Base-by-base conservation (phyloP, 169 alveolate species). In the Neospora caninum region DNA sequence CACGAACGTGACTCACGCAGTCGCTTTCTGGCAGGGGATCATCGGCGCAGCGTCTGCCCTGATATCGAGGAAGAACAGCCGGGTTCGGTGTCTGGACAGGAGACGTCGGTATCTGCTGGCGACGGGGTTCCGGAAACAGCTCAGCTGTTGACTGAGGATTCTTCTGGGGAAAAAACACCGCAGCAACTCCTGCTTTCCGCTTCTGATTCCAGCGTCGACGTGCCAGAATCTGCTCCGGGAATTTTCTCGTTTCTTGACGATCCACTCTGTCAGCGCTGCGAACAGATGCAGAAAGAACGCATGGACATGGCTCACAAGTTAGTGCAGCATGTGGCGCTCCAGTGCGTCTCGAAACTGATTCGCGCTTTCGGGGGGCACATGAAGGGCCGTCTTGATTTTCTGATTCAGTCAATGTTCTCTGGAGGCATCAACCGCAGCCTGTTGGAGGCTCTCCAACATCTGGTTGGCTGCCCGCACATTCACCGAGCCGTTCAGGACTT, bases 331-430 rank as follows among this genome's bases (percentile, higher is more conserved):
- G 86, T n/a, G 4, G 86, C 86, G 27, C 86, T 78, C 27, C 86
- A 36, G 39, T 78, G 86, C 86, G 86, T 78, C 29, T 78, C 86
- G n/a, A 78, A 78, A 78, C 86, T 78, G 49, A 78, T 78, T 38
- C 86, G 86, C 43, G 86, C 86, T 18, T 38, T 78, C 86, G 86
- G 86, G 31, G 45, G 86, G 20, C 39, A 38, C 49, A 78, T 78
- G 86, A n/a, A 78, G 42, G 45, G 86, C 39, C 86, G 86, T 16
- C 86, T 78, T 6, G 86, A 78, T n/a, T 78, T 13, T n/a, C 45
- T 78, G 45, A 43, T 78, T 9, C 86, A 78, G 86, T 78, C 86
- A 16, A 78, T 78, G 86, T 78, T 78, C 86, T n/a, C 86, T 22
- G 86, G 86, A 2, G 86, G 86, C 86, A 78, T 78, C 86, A 78